Base-by-base conservation (phyloP, 2,329 filamentous ascomycete genomes). In the Fusarium sp. region DNA sequence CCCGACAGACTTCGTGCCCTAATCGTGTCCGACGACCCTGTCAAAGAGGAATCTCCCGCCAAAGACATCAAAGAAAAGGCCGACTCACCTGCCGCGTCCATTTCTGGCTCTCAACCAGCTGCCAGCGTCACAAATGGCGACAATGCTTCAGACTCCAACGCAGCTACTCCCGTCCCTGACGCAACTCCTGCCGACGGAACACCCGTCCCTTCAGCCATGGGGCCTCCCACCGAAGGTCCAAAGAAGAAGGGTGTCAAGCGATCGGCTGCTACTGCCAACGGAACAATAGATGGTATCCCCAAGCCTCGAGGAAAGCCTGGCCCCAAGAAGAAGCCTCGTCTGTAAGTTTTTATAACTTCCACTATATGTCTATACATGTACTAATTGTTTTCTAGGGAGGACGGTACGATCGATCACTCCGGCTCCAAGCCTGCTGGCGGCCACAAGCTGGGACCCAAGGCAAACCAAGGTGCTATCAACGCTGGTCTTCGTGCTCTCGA, bases 391-490 rank as follows among this genome's bases (percentile, higher is more conserved):
- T 51, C 53, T 62, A 90, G 88, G 69, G 88, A 91, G 74, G 88
- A 90, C 72, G 88, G 88, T 31, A 84, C 85, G 31, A 84, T 88
- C 75, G 88, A 91, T 72, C 85, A 87, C 72, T 83, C 83, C 75
- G 81, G 83, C 72, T 76, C 82, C 65, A 79, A 85, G 73, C 80
- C 83, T 45, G 82, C 83, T 8, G 85, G 85, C 56, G 83, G 85
- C 51, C 92, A 95, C 81, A 97, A 97, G 79, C 90, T 98, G 28
- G 95, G 95, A 5, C 96, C 96, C 72, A 98, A 97, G 80, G 95
- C 95, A 52, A 98, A 97, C 79, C 92, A 95, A 75, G 96, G 96
- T 69, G 95, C 95, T 62, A 99, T 99, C 85, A 99, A 99, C 77
- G 96, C 96, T 56, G 93, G 93, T 53, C 90, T 99, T 50, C 93